Conservation (phyloP, 805 yeast genomes). For the Spathaspora arborariae region DNA sequence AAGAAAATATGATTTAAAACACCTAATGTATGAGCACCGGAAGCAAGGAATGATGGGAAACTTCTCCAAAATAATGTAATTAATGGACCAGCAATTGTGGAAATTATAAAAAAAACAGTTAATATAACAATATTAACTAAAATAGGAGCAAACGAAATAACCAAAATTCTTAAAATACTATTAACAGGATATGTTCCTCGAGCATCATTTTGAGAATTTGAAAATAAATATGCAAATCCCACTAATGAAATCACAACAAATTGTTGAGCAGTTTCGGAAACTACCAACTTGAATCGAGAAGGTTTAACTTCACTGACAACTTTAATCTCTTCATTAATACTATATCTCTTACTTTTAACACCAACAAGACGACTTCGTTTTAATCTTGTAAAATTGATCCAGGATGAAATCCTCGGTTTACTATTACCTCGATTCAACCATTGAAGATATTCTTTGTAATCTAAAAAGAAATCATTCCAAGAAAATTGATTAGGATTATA, state of each 20-base stretch:
- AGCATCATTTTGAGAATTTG: constrained; percentile 50
- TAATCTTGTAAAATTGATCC: constrained; percentile 48
- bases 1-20: constrained; percentile 49
- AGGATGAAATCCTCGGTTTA: constrained; percentile 28
- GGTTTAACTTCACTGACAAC: constrained; percentile 48
- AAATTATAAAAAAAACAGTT: constrained; percentile 37
- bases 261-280: constrained; percentile 40
- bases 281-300: constrained; percentile 40
- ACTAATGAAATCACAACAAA: constrained; percentile 30
- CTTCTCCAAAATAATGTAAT: constrained; percentile 38
- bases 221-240: constrained; percentile 46
- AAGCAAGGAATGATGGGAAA: constrained; percentile 54
- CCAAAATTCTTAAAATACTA: constrained; percentile 39
- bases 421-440: constrained; percentile 55
- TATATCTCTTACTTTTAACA: constrained; percentile 41
- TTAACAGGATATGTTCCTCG: constrained; percentile 32
- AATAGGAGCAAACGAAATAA: constrained; percentile 48
- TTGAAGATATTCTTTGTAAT: constrained; percentile 52
- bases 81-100: constrained; percentile 49
- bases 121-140: constrained; percentile 39
- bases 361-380: constrained; percentile 56
- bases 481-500: constrained; percentile 78
- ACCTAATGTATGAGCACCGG: constrained; percentile 50
- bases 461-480: constrained; percentile 65
- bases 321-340: constrained; percentile 34